phyloP scores from a whole-genome alignment of 202 grass and related monocot species.

The Zizania palustris region DNA sequence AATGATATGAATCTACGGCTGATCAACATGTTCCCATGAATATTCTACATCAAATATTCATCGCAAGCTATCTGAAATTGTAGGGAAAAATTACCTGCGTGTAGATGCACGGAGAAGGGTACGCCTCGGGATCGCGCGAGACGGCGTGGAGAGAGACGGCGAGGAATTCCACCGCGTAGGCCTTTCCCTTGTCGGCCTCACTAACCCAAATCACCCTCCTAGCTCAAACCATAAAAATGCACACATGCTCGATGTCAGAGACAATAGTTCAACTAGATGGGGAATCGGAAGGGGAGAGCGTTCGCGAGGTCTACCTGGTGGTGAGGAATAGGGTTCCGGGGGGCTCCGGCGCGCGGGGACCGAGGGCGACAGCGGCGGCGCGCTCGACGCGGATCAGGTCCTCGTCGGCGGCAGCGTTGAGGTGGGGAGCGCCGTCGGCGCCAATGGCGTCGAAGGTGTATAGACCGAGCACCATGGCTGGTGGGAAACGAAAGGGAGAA shows the following conservation, averaged over 20 bases:
- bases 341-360: conserved; percentile 45
- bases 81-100: conserved; percentile 54
- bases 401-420: conserved; percentile 55
- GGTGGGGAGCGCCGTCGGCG: conserved; percentile 44
- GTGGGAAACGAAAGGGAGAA: not conserved
- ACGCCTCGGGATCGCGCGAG: conserved; percentile 74
- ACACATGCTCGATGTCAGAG: not conserved
- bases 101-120: conserved; percentile 76
- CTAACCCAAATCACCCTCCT: conserved; percentile 92
- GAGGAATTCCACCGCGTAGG: conserved; percentile 77
- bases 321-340: conserved; percentile 77
- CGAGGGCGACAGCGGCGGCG: conserved; percentile 53
- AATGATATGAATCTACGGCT: not conserved
- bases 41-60: not conserved
- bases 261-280: not conserved
- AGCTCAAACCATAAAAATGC: not conserved
- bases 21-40: not conserved
- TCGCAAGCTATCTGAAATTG: not conserved
- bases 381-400: conserved; percentile 62
- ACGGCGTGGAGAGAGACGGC: conserved; percentile 81
- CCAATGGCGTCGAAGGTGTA: conserved; percentile 48
- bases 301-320: conserved; percentile 46
- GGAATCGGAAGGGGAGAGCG: not conserved
- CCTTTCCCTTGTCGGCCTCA: conserved; percentile 56
- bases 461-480: conserved; percentile 69